phyloP scores from a whole-genome alignment of 306 rosid genomes.

The Hippophae rhamnoides region DNA sequence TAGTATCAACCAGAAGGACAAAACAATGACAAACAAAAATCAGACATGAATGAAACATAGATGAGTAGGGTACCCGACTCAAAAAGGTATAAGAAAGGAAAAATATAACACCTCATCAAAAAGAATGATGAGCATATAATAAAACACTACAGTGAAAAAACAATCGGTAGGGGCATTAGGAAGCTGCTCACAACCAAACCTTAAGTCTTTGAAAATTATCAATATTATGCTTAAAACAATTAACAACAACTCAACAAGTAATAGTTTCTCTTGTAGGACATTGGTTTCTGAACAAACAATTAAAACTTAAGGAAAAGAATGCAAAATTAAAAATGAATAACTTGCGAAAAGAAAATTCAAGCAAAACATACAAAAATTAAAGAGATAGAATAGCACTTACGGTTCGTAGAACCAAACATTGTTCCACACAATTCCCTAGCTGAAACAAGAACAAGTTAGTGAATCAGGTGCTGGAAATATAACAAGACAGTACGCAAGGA shows the following conservation, averaged over 20 bases:
- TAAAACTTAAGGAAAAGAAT: not conserved
- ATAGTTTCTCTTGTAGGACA: not conserved
- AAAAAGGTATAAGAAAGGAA: not conserved
- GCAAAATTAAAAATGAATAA: not conserved
- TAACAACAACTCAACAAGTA: not conserved
- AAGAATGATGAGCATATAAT: too few relatives aligned
- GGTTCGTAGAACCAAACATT: conserved; percentile 74
- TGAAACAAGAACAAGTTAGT: not conserved
- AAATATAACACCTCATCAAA: not conserved
- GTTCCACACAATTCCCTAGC: conserved; percentile 9
- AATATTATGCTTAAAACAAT: not conserved
- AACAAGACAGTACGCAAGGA: not conserved
- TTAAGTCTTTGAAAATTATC: not conserved
- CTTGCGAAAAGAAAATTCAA: not conserved
- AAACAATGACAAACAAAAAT: not conserved
- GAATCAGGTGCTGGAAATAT: conserved; percentile 9
- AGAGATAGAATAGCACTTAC: conserved; percentile 35
- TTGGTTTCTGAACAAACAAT: not conserved
- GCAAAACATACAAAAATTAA: not conserved
- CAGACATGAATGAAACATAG: not conserved
- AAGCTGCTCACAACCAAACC: too few relatives aligned
- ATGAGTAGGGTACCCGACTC: not conserved
- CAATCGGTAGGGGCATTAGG: too few relatives aligned
- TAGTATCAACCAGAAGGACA: not conserved
- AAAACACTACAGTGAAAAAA: too few relatives aligned